These are phyloP conservation scores for Yarrowia deformans DNA, from an alignment of 805 yeast species.

Conservation along the genomic window DNA sequence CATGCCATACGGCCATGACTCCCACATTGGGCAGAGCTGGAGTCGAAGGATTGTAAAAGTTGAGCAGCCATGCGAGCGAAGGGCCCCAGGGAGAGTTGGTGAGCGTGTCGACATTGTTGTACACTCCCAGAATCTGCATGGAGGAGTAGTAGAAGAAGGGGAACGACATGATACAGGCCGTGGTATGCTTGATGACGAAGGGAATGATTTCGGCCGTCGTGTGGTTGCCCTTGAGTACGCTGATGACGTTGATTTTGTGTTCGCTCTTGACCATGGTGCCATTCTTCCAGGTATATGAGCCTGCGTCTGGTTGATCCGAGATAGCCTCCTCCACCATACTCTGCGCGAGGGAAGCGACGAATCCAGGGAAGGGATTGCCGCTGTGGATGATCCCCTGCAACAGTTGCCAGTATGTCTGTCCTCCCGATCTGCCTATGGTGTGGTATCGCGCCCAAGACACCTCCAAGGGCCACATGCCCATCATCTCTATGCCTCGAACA, in stretches of 20 bases:
- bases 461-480: slow-evolving; percentile 34
- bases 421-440: background rate
- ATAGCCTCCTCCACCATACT: slow-evolving; percentile 27
- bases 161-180: slow-evolving; percentile 22
- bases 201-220: background rate
- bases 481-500: slow-evolving; percentile 25
- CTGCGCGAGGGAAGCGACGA: slow-evolving; percentile 17
- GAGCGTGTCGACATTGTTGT: slow-evolving; percentile 17
- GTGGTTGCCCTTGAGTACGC: slow-evolving; percentile 21
- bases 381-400: slow-evolving; percentile 3
- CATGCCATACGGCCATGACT: slow-evolving; percentile 26
- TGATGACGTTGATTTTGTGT: slow-evolving; percentile 3
- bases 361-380: slow-evolving; percentile 20
- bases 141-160: slow-evolving; percentile 38
- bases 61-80: slow-evolving; percentile 13
- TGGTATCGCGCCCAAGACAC: slow-evolving; percentile 36
- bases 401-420: slow-evolving; percentile 34
- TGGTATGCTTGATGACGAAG: slow-evolving; percentile 8
- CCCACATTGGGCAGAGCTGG: slow-evolving; percentile 28
- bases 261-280: slow-evolving; percentile 4
- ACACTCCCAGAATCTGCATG: slow-evolving; percentile 34
- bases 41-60: slow-evolving; percentile 27
- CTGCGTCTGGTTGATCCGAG: slow-evolving; percentile 22
- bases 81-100: slow-evolving; percentile 18
- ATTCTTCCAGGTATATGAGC: slow-evolving; percentile 5